phyloP scores from a whole-genome alignment of 257 asterid genomes.

The Solanum virginianum region DNA sequence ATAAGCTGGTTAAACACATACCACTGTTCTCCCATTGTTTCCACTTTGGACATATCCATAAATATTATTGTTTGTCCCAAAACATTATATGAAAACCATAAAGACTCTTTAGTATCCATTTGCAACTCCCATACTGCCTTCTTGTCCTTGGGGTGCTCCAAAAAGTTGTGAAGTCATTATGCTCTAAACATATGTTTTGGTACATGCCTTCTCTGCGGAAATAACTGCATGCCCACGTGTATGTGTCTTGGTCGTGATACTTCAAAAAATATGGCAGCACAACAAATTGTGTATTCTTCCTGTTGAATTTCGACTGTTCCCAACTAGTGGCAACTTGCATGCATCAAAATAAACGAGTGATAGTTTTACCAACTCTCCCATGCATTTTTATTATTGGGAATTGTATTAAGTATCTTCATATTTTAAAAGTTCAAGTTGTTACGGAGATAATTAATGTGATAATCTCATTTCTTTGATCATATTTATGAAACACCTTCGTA shows the following conservation, averaged over 20 bases:
- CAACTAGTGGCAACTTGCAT: background rate
- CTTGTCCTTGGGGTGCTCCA: background rate
- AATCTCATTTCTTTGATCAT: no score
- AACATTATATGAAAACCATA: background rate
- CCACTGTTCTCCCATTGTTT: background rate
- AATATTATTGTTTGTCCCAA: background rate
- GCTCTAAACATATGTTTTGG: background rate
- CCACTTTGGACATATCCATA: background rate
- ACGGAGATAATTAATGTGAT: no score
- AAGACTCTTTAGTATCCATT: background rate
- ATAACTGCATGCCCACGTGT: background rate
- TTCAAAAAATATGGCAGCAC: background rate
- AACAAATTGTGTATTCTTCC: background rate
- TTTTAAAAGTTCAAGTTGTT: background rate
- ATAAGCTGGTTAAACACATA: background rate
- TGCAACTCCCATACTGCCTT: background rate
- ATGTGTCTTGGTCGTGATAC: background rate
- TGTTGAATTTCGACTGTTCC: background rate
- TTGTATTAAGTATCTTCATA: background rate
- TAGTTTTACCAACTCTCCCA: background rate
- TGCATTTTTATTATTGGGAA: background rate
- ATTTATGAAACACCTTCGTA: background rate
- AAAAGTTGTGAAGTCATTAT: background rate
- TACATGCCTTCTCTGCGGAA: background rate
- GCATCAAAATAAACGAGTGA: background rate